phyloP scores from a whole-genome alignment of 2,329 filamentous ascomycete genomes.

The Parafenestella ontariensis region DNA sequence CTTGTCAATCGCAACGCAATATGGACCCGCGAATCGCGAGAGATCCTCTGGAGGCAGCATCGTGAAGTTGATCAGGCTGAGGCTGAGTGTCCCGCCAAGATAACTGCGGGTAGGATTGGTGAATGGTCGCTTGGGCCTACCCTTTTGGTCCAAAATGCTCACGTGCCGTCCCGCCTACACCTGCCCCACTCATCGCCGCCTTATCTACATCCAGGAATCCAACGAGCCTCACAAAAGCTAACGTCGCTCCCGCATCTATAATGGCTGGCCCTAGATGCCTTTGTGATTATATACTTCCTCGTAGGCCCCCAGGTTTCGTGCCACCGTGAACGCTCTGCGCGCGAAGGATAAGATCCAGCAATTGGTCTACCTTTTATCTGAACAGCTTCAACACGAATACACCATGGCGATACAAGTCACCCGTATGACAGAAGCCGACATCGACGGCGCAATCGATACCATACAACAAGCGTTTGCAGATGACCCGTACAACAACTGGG shows the following conservation, averaged over 20 bases:
- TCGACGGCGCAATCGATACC: conserved; percentile 68
- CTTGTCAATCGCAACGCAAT: too few relatives aligned
- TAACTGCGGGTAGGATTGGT: neutral
- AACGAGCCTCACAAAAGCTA: conserved; percentile 5
- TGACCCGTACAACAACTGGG: conserved; percentile 72
- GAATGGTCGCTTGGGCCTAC: neutral
- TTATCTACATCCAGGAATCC: conserved; percentile 4
- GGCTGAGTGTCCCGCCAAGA: neutral
- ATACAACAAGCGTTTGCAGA: conserved; percentile 71
- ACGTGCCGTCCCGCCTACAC: neutral
- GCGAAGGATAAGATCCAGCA: neutral
- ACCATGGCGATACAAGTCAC: conserved; percentile 61
- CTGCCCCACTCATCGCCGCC: neutral
- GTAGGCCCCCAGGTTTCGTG: neutral
- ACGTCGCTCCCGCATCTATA: neutral
- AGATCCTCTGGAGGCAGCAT: neutral
- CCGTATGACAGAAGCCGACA: conserved; percentile 64
- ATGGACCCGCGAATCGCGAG: neutral
- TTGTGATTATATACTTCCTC: neutral
- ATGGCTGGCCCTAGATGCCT: neutral
- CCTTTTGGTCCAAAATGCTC: neutral
- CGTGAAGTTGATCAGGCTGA: neutral
- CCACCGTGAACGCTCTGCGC: neutral
- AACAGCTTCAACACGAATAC: conserved; percentile 6
- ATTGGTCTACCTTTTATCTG: neutral